These are phyloP conservation scores for Pseudopyricularia cyperi DNA, from an alignment of 2,329 filamentous ascomycete species.

Conservation along the genomic window DNA sequence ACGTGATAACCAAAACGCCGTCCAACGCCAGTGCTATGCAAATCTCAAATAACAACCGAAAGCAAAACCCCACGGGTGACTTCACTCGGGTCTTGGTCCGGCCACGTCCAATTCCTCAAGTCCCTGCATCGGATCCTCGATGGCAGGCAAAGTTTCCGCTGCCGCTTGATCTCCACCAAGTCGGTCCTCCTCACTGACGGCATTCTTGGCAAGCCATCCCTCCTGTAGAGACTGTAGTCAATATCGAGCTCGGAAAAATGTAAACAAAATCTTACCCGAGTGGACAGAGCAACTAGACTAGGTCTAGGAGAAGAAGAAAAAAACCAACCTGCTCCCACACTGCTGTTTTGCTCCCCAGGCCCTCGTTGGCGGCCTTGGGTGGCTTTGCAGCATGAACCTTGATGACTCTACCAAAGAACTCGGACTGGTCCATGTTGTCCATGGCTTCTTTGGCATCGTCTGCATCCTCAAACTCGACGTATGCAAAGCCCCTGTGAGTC, in stretches of 20 bases:
- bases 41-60: background rate
- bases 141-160: constrained; percentile 28
- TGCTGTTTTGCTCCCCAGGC: constrained; percentile 82
- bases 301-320: background rate
- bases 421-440: constrained; percentile 97
- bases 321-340: constrained; percentile 85
- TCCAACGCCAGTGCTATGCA: constrained; percentile 35
- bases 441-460: constrained; percentile 89
- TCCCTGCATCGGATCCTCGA: constrained; percentile 87
- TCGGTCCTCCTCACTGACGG: constrained; percentile 68
- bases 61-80: background rate
- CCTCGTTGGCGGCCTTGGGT: constrained; percentile 78
- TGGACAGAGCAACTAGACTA: too few species aligned
- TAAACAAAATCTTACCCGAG: too few species aligned
- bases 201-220: constrained; percentile 82
- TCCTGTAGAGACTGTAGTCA: constrained; percentile 43
- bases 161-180: constrained; percentile 40
- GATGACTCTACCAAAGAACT: constrained; percentile 83
- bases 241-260: background rate
- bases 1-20: constrained; percentile 5
- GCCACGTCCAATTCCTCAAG: constrained; percentile 88
- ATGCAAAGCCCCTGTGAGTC: constrained; percentile 83
- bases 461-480: constrained; percentile 82
- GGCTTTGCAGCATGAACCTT: constrained; percentile 88
- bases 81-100: constrained; percentile 67